These are phyloP conservation scores for Corchorus capsularis DNA, from an alignment of 345 rosid genomes.

Conservation along the genomic window DNA sequence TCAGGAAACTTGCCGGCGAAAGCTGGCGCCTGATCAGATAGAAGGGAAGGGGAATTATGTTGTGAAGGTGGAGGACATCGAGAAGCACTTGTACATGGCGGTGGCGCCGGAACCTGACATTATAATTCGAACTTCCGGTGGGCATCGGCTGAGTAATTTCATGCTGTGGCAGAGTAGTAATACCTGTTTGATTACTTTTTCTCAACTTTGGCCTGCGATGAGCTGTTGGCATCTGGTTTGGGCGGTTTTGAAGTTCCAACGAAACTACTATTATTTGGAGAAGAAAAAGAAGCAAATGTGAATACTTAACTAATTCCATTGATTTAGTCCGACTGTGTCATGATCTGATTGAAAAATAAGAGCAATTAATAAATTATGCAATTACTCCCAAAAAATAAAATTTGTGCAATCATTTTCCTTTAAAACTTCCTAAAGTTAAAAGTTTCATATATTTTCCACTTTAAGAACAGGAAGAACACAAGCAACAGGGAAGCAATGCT, in stretches of 20 bases:
- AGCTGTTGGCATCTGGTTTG: slow-evolving; percentile 5
- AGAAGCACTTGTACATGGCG: slow-evolving; percentile 68
- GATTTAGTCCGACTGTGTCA: too few species aligned
- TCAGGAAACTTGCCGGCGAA: slow-evolving; percentile 31
- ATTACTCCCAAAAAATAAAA: too few species aligned
- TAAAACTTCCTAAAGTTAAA: too few species aligned
- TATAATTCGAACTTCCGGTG: slow-evolving; percentile 73
- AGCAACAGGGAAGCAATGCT: too few species aligned
- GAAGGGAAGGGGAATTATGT: background rate
- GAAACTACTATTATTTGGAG: background rate
- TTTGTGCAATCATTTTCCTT: too few species aligned
- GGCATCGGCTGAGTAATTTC: slow-evolving; percentile 75
- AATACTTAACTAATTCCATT: slow-evolving; percentile 37
- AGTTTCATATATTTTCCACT: too few species aligned
- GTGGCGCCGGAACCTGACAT: slow-evolving; percentile 73
- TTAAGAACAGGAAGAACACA: too few species aligned
- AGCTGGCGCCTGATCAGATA: too few species aligned
- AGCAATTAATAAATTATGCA: too few species aligned
- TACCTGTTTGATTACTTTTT: slow-evolving; percentile 34
- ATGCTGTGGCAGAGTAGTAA: slow-evolving; percentile 61
- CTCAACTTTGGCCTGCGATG: slow-evolving; percentile 50
- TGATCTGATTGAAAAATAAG: too few species aligned
- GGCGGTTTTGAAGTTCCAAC: background rate
- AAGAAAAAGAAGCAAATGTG: background rate
- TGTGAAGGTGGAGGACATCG: slow-evolving; percentile 44